A percentile compares a stretch with the other conserved stretches of the same genome.
phyloP scores from a whole-genome alignment of 768 basidiomycete species.

The Xerocomellus amylosporus region DNA sequence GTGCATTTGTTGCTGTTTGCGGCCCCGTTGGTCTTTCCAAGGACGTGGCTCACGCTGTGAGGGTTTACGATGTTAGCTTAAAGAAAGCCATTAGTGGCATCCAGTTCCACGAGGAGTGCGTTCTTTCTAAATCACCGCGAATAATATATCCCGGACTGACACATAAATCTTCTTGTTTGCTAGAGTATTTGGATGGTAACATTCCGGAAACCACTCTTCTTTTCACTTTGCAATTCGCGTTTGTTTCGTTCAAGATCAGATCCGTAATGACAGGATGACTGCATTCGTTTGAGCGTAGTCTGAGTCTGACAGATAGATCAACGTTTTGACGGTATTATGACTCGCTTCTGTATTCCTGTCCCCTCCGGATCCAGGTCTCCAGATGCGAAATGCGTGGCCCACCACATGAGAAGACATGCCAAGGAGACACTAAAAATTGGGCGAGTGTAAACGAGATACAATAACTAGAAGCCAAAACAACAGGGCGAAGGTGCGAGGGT shows the following conservation, averaged over 20 bases:
- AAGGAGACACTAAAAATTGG: too few relatives aligned
- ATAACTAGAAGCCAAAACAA: too few relatives aligned
- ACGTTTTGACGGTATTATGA: too few relatives aligned
- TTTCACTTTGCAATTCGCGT: not conserved
- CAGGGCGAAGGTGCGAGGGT: too few relatives aligned
- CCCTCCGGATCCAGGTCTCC: too few relatives aligned
- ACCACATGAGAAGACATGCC: too few relatives aligned
- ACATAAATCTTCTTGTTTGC: not conserved
- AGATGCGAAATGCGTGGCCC: too few relatives aligned
- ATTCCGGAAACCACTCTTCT: not conserved
- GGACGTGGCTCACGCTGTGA: conserved; percentile 33
- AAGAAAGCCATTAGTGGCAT: conserved; percentile 37
- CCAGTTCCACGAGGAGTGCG: conserved; percentile 40
- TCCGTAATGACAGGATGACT: not conserved
- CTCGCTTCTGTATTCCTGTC: too few relatives aligned
- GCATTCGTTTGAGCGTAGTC: too few relatives aligned
- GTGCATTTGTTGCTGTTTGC: conserved; percentile 42
- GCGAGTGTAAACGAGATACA: too few relatives aligned
- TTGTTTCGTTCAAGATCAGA: too few relatives aligned
- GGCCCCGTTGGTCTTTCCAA: conserved; percentile 39
- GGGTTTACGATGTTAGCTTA: conserved; percentile 22
- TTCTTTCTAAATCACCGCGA: conserved; percentile 7
- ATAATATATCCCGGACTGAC: not conserved
- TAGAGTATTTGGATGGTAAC: conserved; percentile 29
- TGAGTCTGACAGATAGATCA: too few relatives aligned